Evolutionary conservation across 768 basidiomycete genomes (phyloP), one percentile per base, ranked within the genome.

Genomic region (Paxillus rubicundulus): DNA sequence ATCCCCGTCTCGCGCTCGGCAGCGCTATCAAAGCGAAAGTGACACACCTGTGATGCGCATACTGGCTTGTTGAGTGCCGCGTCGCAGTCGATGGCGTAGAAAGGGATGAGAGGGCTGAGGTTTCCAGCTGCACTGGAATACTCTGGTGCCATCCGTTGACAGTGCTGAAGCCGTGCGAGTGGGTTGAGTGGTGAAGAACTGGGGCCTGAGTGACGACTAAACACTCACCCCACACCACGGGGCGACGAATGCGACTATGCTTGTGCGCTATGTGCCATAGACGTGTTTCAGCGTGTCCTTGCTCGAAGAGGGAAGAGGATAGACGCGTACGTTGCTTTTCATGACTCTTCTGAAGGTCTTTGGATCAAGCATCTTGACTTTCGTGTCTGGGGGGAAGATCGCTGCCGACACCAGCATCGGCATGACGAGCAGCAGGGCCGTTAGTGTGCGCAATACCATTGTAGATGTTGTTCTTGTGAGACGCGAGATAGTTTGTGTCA

Each of bases 31-130:
- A 28, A 21, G n/a, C 44, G 16, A 43, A 24, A 16, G 17, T 28
- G 32, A 52, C 33, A 53, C 53, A 79, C 85, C 75, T 94, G 88
- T 47, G 91, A 85, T 0, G 82, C 81, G 63, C 95, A 98, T 7
- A 98, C 71, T 9, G 74, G 77, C 69, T 87, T 93, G 70, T 98
- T 96, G 64, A 74, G 74, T 30, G 84, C 80, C 13, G 80, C 85
- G 62, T 97, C 93, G 57, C 94, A 98, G 66, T 98, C 92, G n/a
- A 98, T 82, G 12, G 93, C 92, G 68, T 94, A 97, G 50, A 89
- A 79, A 0, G 92, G 92, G 20, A 98, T 76, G 24, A 97, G 75
- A 3, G 95, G 93, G 53, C 83, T 76, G 7, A 97, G 78, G 1
- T 82, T 86, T 10, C 81, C 68, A 0, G 93, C 92, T 4, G 92